phyloP scores from a whole-genome alignment of 169 alveolate species.

The Cryptosporidium tyzzeri region DNA sequence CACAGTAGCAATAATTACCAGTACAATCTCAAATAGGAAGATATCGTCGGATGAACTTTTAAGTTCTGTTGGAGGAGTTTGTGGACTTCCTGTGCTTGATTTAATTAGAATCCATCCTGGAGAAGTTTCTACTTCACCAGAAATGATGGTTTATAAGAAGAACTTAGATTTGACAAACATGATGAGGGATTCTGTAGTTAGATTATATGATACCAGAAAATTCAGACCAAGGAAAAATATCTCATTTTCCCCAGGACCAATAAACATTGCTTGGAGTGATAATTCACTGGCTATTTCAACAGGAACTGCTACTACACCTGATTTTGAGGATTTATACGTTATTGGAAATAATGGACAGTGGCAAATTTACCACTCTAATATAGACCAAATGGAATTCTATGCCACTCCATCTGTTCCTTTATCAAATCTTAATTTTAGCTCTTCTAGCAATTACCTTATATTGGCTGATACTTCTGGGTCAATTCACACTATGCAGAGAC shows the following conservation, averaged over 20 bases:
- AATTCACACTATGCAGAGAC: constrained; percentile 71
- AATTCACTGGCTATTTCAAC: constrained; percentile 37
- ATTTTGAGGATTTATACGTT: constrained; percentile 54
- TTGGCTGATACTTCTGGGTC: constrained; percentile 71
- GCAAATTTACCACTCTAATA: constrained; percentile 59
- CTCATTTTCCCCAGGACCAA: constrained; percentile 68
- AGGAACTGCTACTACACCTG: constrained; percentile 26
- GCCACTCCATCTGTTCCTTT: constrained; percentile 75
- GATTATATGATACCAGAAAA: constrained; percentile 52
- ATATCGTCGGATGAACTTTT: constrained; percentile 35
- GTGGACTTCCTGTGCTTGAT: constrained; percentile 63
- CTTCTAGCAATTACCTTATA: constrained; percentile 40
- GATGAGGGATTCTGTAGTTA: constrained; percentile 47
- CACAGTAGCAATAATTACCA: constrained; percentile 60
- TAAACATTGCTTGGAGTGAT: constrained; percentile 62
- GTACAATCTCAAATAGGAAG: constrained; percentile 21
- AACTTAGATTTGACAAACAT: constrained; percentile 54
- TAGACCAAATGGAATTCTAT: constrained; percentile 68
- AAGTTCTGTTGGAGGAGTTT: constrained; percentile 51
- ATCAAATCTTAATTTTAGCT: constrained; percentile 39
- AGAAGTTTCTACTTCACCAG: constrained; percentile 64
- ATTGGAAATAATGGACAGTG: constrained; percentile 72
- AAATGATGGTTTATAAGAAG: constrained; percentile 57
- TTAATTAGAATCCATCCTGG: constrained; percentile 59
- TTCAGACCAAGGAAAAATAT: constrained; percentile 64